Percentiles rank a stretch among this genome's conserved stretches.
These are phyloP conservation scores for Hanseniaspora guilliermondii DNA, from an alignment of 805 yeast genomes.

Conservation along the genomic window DNA sequence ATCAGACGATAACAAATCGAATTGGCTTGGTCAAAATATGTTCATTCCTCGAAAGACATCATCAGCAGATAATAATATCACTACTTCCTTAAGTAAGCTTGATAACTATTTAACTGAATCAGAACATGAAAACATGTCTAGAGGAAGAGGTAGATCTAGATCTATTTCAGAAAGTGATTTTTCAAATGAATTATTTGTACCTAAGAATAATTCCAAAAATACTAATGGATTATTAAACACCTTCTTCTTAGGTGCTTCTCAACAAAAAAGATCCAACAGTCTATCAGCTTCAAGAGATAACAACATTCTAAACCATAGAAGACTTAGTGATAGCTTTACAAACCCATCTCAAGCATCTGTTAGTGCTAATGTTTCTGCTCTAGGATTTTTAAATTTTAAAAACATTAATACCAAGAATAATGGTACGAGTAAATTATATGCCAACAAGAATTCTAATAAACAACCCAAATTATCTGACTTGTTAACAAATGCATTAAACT, in stretches of 20 bases:
- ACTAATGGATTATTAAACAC: conserved; percentile 1
- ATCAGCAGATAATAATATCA: background rate
- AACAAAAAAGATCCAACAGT: conserved; percentile 11
- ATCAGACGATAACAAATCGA: background rate
- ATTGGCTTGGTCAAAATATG: conserved; percentile 3
- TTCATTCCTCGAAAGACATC: conserved; percentile 4
- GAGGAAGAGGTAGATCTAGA: conserved; percentile 13
- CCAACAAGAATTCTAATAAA: background rate
- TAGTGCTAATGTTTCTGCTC: background rate
- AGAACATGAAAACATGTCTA: background rate
- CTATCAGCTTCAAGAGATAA: conserved; percentile 8
- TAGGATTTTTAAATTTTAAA: conserved; percentile 2
- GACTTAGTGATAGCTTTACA: conserved; percentile 7
- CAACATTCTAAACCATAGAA: conserved; percentile 5
- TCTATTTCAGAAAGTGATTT: conserved; percentile 9
- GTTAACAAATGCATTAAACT: background rate
- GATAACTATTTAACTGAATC: conserved; percentile 4
- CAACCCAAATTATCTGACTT: conserved; percentile 10
- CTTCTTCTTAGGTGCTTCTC: conserved; percentile 12
- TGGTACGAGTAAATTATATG: background rate
- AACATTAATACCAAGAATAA: background rate
- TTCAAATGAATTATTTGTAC: background rate
- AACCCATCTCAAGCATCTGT: background rate
- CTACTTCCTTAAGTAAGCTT: conserved; percentile 9
- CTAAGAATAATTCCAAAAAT: conserved; percentile 3